A percentile compares a stretch with the other conserved stretches of the same genome.
These are phyloP conservation scores for Hymenoscyphus occultus DNA, from an alignment of 2,329 filamentous ascomycete genomes.

Conservation along the genomic window DNA sequence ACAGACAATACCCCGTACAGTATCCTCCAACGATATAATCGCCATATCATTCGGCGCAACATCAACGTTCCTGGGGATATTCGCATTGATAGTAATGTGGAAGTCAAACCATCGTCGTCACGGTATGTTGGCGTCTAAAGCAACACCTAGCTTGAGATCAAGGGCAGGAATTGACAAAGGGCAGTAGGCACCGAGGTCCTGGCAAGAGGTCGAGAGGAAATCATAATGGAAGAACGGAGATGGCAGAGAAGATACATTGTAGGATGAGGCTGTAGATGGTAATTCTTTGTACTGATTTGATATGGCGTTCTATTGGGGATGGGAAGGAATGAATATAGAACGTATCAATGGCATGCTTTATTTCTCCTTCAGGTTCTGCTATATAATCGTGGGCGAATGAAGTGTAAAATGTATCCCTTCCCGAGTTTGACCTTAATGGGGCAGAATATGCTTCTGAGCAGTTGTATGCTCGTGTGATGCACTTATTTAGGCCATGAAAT, in stretches of 20 bases:
- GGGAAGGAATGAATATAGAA: no score
- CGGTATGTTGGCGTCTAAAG: not conserved
- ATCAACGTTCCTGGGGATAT: not conserved
- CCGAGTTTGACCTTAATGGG: no score
- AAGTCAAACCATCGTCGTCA: not conserved
- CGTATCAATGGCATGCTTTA: no score
- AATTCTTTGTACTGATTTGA: not conserved
- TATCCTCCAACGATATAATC: not conserved
- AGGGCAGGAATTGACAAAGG: not conserved
- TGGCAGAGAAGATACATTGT: not conserved
- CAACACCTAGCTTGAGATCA: not conserved
- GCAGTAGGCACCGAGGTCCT: not conserved
- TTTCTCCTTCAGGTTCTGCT: no score
- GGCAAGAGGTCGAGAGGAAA: not conserved
- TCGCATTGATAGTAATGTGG: not conserved
- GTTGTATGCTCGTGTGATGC: no score
- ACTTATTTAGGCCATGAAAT: no score
- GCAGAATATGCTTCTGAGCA: no score
- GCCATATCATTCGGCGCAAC: not conserved
- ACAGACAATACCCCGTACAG: not conserved
- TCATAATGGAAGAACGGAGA: not conserved
- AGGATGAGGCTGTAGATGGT: not conserved
- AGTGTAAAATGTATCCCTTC: no score
- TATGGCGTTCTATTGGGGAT: not conserved
- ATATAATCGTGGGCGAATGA: no score